These are phyloP conservation scores for Fomitopsis palustris DNA, from an alignment of 1,284 basidiomycete genomes.

Conservation along the genomic window DNA sequence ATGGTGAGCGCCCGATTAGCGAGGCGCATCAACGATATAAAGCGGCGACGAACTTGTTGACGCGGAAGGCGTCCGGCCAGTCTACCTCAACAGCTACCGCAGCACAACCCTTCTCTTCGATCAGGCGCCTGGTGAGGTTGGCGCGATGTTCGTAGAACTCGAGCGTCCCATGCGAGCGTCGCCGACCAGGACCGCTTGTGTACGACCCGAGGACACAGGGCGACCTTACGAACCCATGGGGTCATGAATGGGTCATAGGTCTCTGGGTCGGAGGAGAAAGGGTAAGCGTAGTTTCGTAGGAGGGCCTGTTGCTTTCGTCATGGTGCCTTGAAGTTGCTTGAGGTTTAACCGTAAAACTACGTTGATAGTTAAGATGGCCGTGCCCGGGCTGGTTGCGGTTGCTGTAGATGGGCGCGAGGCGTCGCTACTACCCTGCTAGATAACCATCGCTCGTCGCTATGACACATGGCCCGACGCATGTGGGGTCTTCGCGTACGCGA, in stretches of 20 bases:
- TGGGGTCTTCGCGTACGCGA: no score
- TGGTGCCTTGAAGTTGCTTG: neutral
- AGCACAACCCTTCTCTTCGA: conserved; percentile 29
- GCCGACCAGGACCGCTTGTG: conserved; percentile 26
- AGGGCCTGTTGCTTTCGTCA: conserved; percentile 16
- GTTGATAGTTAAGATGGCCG: neutral
- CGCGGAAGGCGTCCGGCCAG: conserved; percentile 27
- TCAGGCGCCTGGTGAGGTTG: conserved; percentile 26
- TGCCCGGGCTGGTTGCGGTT: neutral
- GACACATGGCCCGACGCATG: neutral
- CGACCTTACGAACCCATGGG: conserved; percentile 16
- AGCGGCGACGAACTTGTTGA: conserved; percentile 21
- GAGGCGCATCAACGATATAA: neutral
- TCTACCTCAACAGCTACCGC: conserved; percentile 29
- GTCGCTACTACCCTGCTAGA: no score
- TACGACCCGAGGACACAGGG: neutral
- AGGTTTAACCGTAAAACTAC: neutral
- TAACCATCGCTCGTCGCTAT: no score
- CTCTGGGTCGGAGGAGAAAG: conserved; percentile 15
- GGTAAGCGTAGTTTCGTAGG: conserved; percentile 17
- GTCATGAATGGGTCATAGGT: conserved; percentile 23
- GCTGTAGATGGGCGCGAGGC: no score
- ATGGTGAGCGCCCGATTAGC: neutral
- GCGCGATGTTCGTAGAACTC: conserved; percentile 30
- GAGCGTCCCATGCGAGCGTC: conserved; percentile 28